phyloP scores from a whole-genome alignment of 805 yeast species.

The Zygosaccharomyces pseudorouxii region DNA sequence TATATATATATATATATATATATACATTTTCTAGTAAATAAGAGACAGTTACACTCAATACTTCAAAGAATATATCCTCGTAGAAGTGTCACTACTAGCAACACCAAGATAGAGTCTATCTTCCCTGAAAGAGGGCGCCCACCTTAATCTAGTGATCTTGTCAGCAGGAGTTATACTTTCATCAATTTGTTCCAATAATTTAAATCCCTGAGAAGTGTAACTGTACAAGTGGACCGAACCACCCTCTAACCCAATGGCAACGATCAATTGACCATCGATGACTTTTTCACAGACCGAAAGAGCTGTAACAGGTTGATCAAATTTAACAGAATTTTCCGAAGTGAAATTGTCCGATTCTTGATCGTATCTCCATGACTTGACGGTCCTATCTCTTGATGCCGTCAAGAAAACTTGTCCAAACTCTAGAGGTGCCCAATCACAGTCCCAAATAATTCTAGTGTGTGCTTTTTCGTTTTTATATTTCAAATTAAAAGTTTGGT shows the following conservation, averaged over 20 bases:
- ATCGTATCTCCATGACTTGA: conserved; percentile 64
- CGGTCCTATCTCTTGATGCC: conserved; percentile 77
- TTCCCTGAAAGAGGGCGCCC: conserved; percentile 38
- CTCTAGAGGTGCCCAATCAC: conserved; percentile 70
- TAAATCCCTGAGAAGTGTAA: conserved; percentile 33
- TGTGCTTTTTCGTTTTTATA: conserved; percentile 67
- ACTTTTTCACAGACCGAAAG: conserved; percentile 44
- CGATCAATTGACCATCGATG: conserved; percentile 31
- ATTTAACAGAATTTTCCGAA: conserved; percentile 41
- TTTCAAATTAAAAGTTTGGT: conserved; percentile 39
- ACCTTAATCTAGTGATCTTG: conserved; percentile 56
- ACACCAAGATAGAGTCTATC: conserved; percentile 45
- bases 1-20: too few species aligned
- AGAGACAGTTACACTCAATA: neutral
- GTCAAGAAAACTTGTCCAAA: conserved; percentile 60
- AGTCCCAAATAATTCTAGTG: conserved; percentile 90
- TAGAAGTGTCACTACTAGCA: conserved; percentile 62
- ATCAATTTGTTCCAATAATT: conserved; percentile 35
- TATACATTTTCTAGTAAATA: neutral
- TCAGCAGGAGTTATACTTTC: conserved; percentile 51
- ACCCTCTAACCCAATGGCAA: conserved; percentile 67
- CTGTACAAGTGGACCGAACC: conserved; percentile 52
- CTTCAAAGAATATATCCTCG: conserved; percentile 36
- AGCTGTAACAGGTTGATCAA: conserved; percentile 61
- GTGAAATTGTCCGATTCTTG: conserved; percentile 37